Percentiles rank a stretch among this genome's conserved stretches.
Conservation (phyloP, 345 rosid genomes). For the Eucalyptus pauciflora region DNA sequence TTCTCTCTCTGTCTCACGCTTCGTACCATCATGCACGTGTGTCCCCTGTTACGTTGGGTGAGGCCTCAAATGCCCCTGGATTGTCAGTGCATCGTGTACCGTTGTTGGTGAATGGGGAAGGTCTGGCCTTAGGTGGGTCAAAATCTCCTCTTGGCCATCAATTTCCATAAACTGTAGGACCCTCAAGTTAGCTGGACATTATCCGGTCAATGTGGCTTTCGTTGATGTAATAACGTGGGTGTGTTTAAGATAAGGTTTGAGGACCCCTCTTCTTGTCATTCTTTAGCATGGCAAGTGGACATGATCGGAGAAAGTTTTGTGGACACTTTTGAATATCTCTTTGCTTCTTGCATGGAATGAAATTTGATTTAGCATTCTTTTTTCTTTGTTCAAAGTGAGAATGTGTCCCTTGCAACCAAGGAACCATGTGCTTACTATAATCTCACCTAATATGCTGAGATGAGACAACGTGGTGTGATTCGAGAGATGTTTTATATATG, state of each 20-base stretch:
- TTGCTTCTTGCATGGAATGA: neutral
- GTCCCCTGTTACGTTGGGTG: neutral
- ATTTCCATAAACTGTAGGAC: neutral
- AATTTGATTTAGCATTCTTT: neutral
- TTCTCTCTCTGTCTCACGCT: neutral
- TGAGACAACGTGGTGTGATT: neutral
- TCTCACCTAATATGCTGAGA: neutral
- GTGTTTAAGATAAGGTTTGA: conserved; percentile 24
- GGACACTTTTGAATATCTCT: neutral
- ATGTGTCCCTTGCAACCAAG: neutral
- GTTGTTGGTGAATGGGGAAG: neutral
- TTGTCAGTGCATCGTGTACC: neutral
- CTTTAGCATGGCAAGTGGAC: conserved; percentile 39
- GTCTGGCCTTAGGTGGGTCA: neutral
- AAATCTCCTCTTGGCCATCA: neutral
- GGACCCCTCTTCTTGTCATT: conserved; percentile 12
- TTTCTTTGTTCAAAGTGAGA: neutral
- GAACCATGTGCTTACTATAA: neutral
- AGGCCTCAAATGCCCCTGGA: neutral
- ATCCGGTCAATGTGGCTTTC: neutral
- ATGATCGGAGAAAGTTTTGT: conserved; percentile 12
- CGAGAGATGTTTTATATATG: neutral
- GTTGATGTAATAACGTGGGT: neutral
- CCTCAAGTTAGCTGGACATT: neutral
- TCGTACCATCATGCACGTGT: neutral